These are phyloP conservation scores for Microthlaspi erraticum DNA, from an alignment of 345 rosid genomes.

Conservation along the genomic window DNA sequence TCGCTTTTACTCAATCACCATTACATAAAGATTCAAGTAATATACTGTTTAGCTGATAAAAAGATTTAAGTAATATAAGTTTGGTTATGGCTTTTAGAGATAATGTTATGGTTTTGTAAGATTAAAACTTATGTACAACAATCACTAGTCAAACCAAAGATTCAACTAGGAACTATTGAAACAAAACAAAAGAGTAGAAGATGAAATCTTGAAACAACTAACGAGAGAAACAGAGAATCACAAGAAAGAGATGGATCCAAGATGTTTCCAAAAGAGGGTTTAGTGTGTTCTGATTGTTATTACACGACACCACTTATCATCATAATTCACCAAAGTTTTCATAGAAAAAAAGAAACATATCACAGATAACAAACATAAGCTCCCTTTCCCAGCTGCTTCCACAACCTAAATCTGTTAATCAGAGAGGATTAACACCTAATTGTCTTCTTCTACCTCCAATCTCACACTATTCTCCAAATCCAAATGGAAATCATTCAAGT, in stretches of 20 bases:
- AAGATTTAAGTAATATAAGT: no score
- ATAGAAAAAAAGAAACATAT: slow-evolving; percentile 7
- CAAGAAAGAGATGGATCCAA: slow-evolving; percentile 20
- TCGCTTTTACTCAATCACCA: slow-evolving; percentile 8
- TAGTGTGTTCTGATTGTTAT: not conserved
- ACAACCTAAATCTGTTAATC: slow-evolving; percentile 36
- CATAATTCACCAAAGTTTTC: not conserved
- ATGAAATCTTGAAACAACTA: slow-evolving; percentile 11
- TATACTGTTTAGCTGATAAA: no score
- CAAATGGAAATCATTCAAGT: no score
- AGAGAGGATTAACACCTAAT: slow-evolving; percentile 24
- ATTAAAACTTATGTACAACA: no score
- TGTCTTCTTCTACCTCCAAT: slow-evolving; percentile 22
- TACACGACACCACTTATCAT: not conserved
- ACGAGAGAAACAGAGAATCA: slow-evolving; percentile 1
- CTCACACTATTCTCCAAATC: slow-evolving; percentile 39
- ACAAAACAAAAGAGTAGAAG: slow-evolving; percentile 15
- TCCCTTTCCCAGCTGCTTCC: slow-evolving; percentile 14
- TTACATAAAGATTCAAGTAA: no score
- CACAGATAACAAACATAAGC: slow-evolving; percentile 10
- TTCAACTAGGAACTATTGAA: not conserved
- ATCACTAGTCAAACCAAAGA: slow-evolving; percentile 10
- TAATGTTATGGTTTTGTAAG: no score
- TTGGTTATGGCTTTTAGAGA: no score
- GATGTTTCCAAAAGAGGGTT: slow-evolving; percentile 4